Conservation (phyloP, 2,329 filamentous ascomycete species). For the Calonectria crousiana region DNA sequence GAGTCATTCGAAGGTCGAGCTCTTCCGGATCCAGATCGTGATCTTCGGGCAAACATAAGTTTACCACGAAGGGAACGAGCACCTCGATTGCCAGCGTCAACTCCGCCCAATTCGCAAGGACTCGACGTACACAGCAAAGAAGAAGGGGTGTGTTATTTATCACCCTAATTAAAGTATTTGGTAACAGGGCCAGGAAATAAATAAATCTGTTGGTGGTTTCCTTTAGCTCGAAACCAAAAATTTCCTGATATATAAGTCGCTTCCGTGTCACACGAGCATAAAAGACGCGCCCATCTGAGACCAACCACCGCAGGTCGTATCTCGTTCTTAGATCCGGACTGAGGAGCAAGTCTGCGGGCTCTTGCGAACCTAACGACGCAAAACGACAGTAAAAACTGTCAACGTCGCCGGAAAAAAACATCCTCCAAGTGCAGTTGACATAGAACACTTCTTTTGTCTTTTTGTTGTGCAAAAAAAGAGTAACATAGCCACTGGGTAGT, state of each 20-base stretch:
- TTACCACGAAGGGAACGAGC: too few relatives aligned
- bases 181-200: background rate
- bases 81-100: too few relatives aligned
- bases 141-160: too few relatives aligned
- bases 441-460: background rate
- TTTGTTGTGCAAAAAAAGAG: background rate
- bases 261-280: background rate
- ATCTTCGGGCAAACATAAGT: background rate
- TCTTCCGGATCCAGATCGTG: background rate
- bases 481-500: too few relatives aligned
- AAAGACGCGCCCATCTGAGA: background rate
- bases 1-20: too few relatives aligned
- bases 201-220: background rate
- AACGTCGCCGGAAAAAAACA: too few relatives aligned
- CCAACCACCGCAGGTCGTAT: background rate
- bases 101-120: background rate
- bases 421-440: too few relatives aligned
- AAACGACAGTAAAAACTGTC: background rate
- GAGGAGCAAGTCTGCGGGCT: background rate
- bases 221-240: background rate
- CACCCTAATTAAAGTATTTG: too few relatives aligned
- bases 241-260: background rate
- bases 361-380: too few relatives aligned
- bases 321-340: rapidly evolving
- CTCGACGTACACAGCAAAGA: too few relatives aligned